These are phyloP conservation scores for Niveomyces coronatus DNA, from an alignment of 2,329 filamentous ascomycete species.

Conservation along the genomic window DNA sequence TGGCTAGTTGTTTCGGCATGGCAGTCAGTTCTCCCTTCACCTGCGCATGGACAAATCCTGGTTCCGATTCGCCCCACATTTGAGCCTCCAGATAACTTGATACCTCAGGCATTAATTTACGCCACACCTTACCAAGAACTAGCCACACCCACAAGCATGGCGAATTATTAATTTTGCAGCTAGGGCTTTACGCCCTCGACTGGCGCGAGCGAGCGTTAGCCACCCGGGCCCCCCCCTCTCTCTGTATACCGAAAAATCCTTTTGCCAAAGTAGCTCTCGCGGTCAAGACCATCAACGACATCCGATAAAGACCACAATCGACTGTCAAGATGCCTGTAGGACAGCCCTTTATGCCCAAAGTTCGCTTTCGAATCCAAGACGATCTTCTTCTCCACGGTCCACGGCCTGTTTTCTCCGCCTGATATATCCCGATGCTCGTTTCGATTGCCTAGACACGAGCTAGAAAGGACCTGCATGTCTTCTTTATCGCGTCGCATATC, in stretches of 20 bases:
- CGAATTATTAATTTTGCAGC: slow-evolving; percentile 12
- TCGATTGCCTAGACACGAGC: too few species aligned
- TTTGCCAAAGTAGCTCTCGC: slow-evolving; percentile 17
- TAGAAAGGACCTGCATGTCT: too few species aligned
- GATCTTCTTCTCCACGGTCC: too few species aligned
- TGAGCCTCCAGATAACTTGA: background rate
- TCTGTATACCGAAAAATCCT: slow-evolving; percentile 25
- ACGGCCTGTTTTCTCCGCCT: too few species aligned
- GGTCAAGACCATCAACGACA: slow-evolving; percentile 23
- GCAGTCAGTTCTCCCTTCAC: too few species aligned
- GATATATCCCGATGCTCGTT: too few species aligned
- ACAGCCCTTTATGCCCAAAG: slow-evolving; percentile 6
- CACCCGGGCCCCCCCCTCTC: slow-evolving; percentile 13
- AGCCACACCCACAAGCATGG: slow-evolving; percentile 11
- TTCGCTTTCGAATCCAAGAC: background rate
- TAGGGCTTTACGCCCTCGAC: slow-evolving; percentile 29
- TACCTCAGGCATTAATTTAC: slow-evolving; percentile 13
- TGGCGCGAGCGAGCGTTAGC: slow-evolving; percentile 11
- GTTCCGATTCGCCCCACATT: slow-evolving; percentile 3
- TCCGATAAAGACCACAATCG: slow-evolving; percentile 23
- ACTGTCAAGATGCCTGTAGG: slow-evolving; percentile 33
- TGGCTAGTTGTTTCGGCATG: too few species aligned
- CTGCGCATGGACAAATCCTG: background rate
- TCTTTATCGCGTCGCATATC: too few species aligned
- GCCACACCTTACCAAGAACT: slow-evolving; percentile 9